Conservation (phyloP, 2,329 filamentous ascomycete genomes). For the Penicillium janthinellum region DNA sequence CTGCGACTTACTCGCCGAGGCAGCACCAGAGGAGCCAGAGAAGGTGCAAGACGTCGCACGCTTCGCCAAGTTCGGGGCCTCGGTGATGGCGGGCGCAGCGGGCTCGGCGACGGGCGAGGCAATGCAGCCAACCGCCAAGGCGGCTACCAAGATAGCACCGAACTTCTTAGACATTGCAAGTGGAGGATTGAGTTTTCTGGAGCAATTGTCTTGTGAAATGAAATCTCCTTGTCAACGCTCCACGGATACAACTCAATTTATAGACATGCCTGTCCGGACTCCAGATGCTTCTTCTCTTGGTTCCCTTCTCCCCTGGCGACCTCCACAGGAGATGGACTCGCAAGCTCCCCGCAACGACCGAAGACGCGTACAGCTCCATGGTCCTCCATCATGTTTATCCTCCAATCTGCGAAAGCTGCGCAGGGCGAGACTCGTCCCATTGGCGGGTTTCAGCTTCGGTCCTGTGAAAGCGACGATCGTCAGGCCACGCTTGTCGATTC, state of each 20-base stretch:
- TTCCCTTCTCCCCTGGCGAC: background rate
- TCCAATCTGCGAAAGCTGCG: background rate
- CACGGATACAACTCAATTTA: background rate
- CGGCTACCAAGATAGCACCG: conserved; percentile 7
- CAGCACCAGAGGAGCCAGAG: conserved; percentile 19
- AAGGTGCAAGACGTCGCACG: conserved; percentile 21
- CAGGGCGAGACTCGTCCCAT: background rate
- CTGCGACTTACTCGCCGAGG: conserved; percentile 17
- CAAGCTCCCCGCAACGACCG: background rate
- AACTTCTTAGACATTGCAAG: conserved; percentile 9
- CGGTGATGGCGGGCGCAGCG: conserved; percentile 19
- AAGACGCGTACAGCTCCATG: background rate
- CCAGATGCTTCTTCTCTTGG: background rate
- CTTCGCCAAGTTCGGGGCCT: conserved; percentile 18
- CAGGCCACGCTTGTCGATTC: background rate
- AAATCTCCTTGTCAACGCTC: background rate
- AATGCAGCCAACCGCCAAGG: conserved; percentile 9
- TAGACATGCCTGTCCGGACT: background rate
- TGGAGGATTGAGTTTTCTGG: background rate
- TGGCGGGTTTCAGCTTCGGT: background rate
- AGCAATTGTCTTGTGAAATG: background rate
- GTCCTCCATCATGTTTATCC: conserved; percentile 1
- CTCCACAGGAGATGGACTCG: background rate
- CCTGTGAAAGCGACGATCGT: background rate
- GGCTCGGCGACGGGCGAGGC: conserved; percentile 18